phyloP scores from a whole-genome alignment of 228 moss, liverwort and hornwort species.

The Sphagnum magellanicum region DNA sequence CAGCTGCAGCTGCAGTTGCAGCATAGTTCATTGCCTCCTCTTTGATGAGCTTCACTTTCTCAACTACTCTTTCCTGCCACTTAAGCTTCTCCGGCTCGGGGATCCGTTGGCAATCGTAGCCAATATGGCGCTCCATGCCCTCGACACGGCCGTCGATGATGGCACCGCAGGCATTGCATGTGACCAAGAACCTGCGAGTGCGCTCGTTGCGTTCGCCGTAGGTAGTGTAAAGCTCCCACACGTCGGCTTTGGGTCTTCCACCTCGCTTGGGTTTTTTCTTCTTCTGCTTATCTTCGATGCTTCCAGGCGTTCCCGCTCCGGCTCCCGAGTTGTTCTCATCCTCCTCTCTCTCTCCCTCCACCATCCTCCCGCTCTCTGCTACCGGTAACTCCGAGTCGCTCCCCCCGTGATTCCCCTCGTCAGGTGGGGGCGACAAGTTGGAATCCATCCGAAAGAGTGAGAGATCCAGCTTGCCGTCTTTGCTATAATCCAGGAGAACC shows the following conservation, averaged over 20 bases:
- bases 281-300: constrained; percentile 1
- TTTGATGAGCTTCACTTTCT: constrained; percentile 10
- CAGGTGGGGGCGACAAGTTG: constrained; percentile 9
- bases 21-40: neutral
- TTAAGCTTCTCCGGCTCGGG: constrained; percentile 11
- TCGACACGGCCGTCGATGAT: constrained; percentile 16
- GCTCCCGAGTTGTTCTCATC: constrained; percentile 3
- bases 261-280: constrained; percentile 12
- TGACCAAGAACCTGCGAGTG: constrained; percentile 15
- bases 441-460: constrained; percentile 13
- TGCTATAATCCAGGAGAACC: no score
- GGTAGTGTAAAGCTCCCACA: constrained; percentile 19
- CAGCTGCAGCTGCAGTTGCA: no score
- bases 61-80: constrained; percentile 11
- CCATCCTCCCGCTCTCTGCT: constrained; percentile 2
- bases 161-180: constrained; percentile 12
- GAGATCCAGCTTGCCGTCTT: constrained; percentile 9
- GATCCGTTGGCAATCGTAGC: constrained; percentile 9
- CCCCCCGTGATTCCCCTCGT: constrained; percentile 9
- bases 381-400: constrained; percentile 9
- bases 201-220: constrained; percentile 19
- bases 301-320: neutral
- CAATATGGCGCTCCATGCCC: constrained; percentile 20
- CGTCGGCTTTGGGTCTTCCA: constrained; percentile 14
- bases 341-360: constrained; percentile 7